These are phyloP conservation scores for Buxus sempervirens DNA, from an alignment of 164 flowering plant species.

Conservation along the genomic window DNA sequence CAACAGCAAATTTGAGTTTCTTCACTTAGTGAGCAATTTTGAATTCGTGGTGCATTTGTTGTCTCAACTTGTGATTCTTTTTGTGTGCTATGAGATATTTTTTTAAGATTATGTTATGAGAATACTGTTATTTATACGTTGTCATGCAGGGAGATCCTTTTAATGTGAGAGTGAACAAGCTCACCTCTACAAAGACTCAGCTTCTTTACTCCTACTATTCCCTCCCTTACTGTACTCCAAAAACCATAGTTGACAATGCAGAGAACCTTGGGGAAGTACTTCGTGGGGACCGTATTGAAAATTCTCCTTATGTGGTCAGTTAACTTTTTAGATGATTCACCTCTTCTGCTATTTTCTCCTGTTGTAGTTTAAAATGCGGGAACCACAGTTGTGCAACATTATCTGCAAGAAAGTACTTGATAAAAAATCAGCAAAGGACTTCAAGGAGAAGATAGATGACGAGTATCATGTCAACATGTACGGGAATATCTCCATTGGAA, in stretches of 20 bases:
- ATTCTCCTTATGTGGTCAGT: constrained; percentile 76
- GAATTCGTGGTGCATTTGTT: too few relatives aligned
- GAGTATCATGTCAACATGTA: constrained; percentile 94
- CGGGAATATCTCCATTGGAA: too few relatives aligned
- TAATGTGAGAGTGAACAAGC: constrained; percentile 86
- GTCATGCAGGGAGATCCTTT: constrained; percentile 64
- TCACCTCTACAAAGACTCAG: constrained; percentile 84
- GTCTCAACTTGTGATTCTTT: too few relatives aligned
- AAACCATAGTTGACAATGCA: constrained; percentile 67
- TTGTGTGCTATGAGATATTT: too few relatives aligned
- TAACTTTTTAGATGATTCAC: constrained; percentile 3
- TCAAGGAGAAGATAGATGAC: constrained; percentile 86
- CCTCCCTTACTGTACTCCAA: constrained; percentile 67
- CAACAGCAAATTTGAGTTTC: too few relatives aligned
- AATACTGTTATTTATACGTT: not conserved
- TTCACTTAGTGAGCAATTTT: too few relatives aligned
- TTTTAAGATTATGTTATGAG: not conserved
- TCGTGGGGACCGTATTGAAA: constrained; percentile 97
- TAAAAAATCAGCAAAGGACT: constrained; percentile 69
- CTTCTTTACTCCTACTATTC: constrained; percentile 91
- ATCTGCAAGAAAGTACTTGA: constrained; percentile 49
- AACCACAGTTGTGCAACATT: constrained; percentile 75
- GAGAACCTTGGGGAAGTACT: constrained; percentile 99
- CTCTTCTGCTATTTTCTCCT: constrained; percentile 22
- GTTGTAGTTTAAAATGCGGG: constrained; percentile 83